Conservation (phyloP, 352 stramenopile genomes). For the Globisporangium viniferum region DNA sequence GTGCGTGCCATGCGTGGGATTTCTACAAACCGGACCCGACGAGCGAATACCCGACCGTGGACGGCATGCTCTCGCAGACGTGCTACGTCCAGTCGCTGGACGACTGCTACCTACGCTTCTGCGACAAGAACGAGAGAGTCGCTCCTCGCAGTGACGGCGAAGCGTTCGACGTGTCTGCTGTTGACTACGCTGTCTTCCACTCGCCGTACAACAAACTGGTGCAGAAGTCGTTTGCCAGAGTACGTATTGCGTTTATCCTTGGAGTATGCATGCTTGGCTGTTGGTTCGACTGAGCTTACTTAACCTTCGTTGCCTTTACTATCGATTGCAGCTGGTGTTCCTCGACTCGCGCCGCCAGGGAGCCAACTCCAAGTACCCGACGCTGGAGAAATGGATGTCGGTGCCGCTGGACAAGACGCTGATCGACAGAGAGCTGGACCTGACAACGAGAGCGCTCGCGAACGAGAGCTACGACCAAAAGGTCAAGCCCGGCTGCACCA, state of each 20-base stretch:
- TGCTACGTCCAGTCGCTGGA: conserved; percentile 96
- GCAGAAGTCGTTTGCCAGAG: conserved; percentile 93
- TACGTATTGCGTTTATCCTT: conserved; percentile 29
- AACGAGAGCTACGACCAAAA: conserved; percentile 72
- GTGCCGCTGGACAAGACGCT: conserved; percentile 91
- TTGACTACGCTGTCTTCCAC: conserved; percentile 97
- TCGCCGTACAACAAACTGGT: conserved; percentile 99
- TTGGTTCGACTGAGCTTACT: neutral
- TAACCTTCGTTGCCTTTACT: neutral
- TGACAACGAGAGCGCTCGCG: conserved; percentile 77
- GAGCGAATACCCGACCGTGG: conserved; percentile 95
- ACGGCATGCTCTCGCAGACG: conserved; percentile 92
- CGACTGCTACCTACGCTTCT: conserved; percentile 92
- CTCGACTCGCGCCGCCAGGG: conserved; percentile 47
- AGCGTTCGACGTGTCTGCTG: conserved; percentile 50
- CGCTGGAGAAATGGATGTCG: conserved; percentile 67
- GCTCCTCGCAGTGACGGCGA: conserved; percentile 13
- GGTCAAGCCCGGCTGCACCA: conserved; percentile 80
- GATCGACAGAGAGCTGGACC: conserved; percentile 88
- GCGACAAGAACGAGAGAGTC: conserved; percentile 63
- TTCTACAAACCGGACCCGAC: conserved; percentile 96
- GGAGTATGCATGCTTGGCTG: neutral
- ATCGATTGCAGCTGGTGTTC: conserved; percentile 37
- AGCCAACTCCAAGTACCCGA: conserved; percentile 24
- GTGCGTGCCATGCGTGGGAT: conserved; percentile 95